Base-by-base conservation (phyloP, 345 rosid genomes). In the Arabidopsis thaliana region DNA sequence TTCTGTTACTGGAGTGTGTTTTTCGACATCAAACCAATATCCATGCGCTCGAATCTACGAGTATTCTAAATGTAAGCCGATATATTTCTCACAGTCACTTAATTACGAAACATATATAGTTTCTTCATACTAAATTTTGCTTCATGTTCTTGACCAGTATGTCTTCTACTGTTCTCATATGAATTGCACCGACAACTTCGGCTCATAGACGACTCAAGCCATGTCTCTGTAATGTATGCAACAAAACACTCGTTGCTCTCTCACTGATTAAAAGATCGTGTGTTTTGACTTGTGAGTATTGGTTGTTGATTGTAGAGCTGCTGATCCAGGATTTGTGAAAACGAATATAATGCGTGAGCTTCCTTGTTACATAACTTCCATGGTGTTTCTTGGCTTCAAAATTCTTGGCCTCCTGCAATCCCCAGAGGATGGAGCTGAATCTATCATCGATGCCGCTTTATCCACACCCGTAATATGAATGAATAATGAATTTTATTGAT, bases 271-370 rank as follows among this genome's bases (percentile, higher is more conserved):
- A 23, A 42, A 41, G 42, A 65, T 37, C 8, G 48, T 34, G 24
- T 64, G 20, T 56, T 60, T 24, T 3, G 41, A 58, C 20, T 74
- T 22, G 12, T 73, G 28, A 13, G 46, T 55, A 58, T 59, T 65
- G 40, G 1, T 71, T 76, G 34, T 45, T 58, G 51, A 50, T 42
- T 73, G 56, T 71, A 91, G 97, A 80, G 87, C 90, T 75, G 96
- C 84, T 24, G 98, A 93, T 84, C 98, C 93, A 36, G 98, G 97
- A 77, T 65, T 55, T 0, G 91, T 80, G 46, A 69, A 85, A 81
- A 93, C 98, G 20, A 84, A 88, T 65, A 84, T 94, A 76, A 86
- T 91, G 98, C 86, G 86, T 65, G 96, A 94, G 82, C 50, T 83
- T 79, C 97, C 98, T 70, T 53, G 69, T 1, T 84, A 20, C 67